A percentile compares a stretch with the other conserved stretches of the same genome.
Evolutionary conservation across 495 filamentous ascomycete species (phyloP).

Genomic region (Trichoderma orchidacearum): DNA sequence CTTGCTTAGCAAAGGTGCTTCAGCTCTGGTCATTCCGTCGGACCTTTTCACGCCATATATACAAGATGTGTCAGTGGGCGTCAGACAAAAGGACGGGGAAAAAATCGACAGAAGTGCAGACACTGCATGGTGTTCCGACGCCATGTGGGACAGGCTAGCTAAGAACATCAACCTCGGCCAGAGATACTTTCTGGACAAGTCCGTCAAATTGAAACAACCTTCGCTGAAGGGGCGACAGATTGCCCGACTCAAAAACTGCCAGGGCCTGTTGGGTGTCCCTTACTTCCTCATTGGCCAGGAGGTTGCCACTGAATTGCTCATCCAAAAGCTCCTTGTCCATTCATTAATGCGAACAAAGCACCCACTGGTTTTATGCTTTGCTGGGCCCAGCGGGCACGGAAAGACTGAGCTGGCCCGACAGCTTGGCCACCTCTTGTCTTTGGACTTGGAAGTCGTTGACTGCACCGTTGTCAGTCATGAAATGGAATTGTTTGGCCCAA

Average conservation of each 20-base stretch:
- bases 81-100: constrained; percentile 2
- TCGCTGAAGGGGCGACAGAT: constrained; percentile 20
- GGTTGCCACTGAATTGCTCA: constrained; percentile 18
- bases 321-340: constrained; percentile 18
- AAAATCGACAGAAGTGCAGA: constrained; percentile 4
- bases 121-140: constrained; percentile 9
- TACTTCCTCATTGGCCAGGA: constrained; percentile 35
- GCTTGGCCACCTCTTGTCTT: constrained; percentile 27
- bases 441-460: constrained; percentile 27
- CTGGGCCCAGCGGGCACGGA: constrained; percentile 38
- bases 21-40: constrained; percentile 14
- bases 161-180: constrained; percentile 28
- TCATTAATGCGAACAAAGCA: constrained; percentile 8
- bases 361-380: constrained; percentile 30
- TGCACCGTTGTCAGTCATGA: constrained; percentile 23
- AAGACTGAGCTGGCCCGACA: constrained; percentile 34
- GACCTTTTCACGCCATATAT: constrained; percentile 17
- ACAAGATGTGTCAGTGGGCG: constrained; percentile 11
- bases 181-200: constrained; percentile 27
- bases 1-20: constrained; percentile 27
- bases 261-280: constrained; percentile 23
- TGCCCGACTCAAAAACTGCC: constrained; percentile 14
- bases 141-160: constrained; percentile 10
- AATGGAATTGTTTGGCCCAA: constrained; percentile 34
- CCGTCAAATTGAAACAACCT: constrained; percentile 11